phyloP scores from a whole-genome alignment of 2,329 filamentous ascomycete species.

The Hymenoscyphus infarciens region DNA sequence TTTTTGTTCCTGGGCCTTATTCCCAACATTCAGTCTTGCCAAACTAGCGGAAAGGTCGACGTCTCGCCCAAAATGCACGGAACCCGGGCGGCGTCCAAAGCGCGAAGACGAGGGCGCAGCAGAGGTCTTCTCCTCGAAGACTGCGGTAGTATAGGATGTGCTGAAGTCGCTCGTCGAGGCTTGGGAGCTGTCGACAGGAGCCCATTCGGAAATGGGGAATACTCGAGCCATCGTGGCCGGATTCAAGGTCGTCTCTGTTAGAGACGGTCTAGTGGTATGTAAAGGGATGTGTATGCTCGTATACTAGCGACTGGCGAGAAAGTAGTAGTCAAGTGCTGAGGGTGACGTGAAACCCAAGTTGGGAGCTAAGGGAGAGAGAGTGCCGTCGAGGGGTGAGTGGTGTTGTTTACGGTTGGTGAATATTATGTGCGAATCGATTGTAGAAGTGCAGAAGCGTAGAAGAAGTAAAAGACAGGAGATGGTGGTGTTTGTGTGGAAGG shows the following conservation, averaged over 20 bases:
- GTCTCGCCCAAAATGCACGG: conserved; percentile 22
- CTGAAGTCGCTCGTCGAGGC: conserved; percentile 36
- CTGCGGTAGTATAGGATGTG: conserved; percentile 16
- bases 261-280: not conserved
- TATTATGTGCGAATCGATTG: not conserved
- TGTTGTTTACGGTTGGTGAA: not conserved
- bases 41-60: conserved; percentile 9
- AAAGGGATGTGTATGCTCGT: not conserved
- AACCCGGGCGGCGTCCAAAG: conserved; percentile 25
- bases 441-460: not conserved
- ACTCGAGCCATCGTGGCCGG: conserved; percentile 35
- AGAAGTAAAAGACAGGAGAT: not conserved
- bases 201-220: conserved; percentile 42
- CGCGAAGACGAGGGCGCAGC: conserved; percentile 18
- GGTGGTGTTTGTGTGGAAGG: not conserved
- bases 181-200: conserved; percentile 42
- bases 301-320: not conserved
- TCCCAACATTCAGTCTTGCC: conserved; percentile 15
- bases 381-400: not conserved
- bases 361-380: not conserved
- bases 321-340: not conserved
- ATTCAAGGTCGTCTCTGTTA: not conserved
- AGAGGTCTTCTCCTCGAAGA: conserved; percentile 25
- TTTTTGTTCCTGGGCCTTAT: conserved; percentile 11
- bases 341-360: not conserved